Base-by-base conservation (phyloP, 2,329 filamentous ascomycete species). In the Colletotrichum tropicicola region DNA sequence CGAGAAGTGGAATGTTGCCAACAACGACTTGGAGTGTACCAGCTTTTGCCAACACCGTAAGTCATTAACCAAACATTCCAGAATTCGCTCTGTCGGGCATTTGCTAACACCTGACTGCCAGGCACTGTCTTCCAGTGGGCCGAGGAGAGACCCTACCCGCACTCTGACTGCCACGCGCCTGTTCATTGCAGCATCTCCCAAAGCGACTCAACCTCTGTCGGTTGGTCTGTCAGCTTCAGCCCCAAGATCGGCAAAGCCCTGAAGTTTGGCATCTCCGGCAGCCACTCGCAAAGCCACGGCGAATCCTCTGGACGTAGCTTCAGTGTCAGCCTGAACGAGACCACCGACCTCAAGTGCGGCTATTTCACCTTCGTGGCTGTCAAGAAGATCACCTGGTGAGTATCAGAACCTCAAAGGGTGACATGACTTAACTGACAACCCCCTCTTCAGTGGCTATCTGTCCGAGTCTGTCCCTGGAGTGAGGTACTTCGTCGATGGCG, bases 61-160 rank as follows among this genome's bases (percentile, higher is more conserved):
- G 55, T 57, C 25, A 9, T 9, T 43, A 4, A 15, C 39, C 39
- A 9, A 43, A n/a, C n/a, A 6, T 10, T 19, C 17, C 39, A 43
- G n/a, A n/a, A n/a, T n/a, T n/a, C n/a, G n/a, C n/a, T n/a, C n/a
- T n/a, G n/a, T 10, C 6, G 8, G 17, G 17, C 37, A 41, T 19
- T 23, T 7, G 17, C 17, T 19, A 17, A 43, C 17, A 13, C n/a
- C 3, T 9, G 39, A 21, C 39, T 53, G 6, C 19, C 13, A 62
- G 59, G 25, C 13, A 63, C 59, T 19, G 73, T 75, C 2, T 79
- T 69, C 19, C 57, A 67, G 10, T 70, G 59, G 56, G 66, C 59
- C 70, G 35, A 78, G 30, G 27, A 80, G 25, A 37, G 77, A 74
- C 77, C 77, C 73, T 64, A 78, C 73, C 74, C 58, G 73, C 70